Percentiles rank a stretch among this genome's conserved stretches.
Conservation (phyloP, 148 eudicot genomes). For the Persicaria maculosa region DNA sequence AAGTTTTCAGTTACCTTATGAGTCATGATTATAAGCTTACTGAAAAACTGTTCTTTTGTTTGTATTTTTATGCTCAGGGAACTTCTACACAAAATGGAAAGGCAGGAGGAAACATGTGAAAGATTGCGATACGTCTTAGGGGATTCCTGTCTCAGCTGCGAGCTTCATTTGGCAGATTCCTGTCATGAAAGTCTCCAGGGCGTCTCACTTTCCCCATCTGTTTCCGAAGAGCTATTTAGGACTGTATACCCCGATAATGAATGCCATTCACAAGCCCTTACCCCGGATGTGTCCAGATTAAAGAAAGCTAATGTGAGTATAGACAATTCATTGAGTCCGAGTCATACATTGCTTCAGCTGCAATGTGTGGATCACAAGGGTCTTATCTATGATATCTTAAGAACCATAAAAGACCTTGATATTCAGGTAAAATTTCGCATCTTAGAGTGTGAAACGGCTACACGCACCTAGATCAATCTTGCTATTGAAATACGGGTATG, state of each 20-base stretch:
- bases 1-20: neutral
- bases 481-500: neutral
- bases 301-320: slow-evolving; percentile 43
- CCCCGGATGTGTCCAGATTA: slow-evolving; percentile 53
- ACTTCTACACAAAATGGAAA: slow-evolving; percentile 57
- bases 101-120: slow-evolving; percentile 50
- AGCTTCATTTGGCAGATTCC: slow-evolving; percentile 52
- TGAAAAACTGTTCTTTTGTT: neutral
- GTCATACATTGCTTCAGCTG: slow-evolving; percentile 77
- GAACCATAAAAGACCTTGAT: slow-evolving; percentile 63
- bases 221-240: slow-evolving; percentile 65
- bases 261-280: slow-evolving; percentile 52
- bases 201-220: slow-evolving; percentile 48
- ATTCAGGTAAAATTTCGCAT: slow-evolving; percentile 38
- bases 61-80: slow-evolving; percentile 33
- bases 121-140: slow-evolving; percentile 56
- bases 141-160: slow-evolving; percentile 63
- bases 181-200: slow-evolving; percentile 40
- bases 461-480: neutral
- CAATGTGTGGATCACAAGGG: slow-evolving; percentile 77
- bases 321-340: slow-evolving; percentile 77
- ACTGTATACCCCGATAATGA: slow-evolving; percentile 46
- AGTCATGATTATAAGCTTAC: neutral
- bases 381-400: slow-evolving; percentile 71
- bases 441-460: neutral